Base-by-base conservation (phyloP, 306 rosid species). In the Vigna angularis region DNA sequence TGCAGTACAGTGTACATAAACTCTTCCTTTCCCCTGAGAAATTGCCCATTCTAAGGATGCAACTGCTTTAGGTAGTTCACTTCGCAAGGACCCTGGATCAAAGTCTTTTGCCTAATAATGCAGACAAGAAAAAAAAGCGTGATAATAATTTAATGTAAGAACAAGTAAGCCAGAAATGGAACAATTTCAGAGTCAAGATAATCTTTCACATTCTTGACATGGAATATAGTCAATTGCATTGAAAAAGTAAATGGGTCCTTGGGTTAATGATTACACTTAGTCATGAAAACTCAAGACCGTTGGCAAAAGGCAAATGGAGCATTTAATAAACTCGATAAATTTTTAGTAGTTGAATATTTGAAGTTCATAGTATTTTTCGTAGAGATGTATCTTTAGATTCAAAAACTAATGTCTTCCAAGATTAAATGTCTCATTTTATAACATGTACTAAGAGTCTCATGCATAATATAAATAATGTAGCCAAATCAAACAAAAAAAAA, bases 1-100 rank as follows among this genome's bases (percentile, higher is more conserved):
- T 57, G 98, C 98, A 0, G 93, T 89, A 78, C 98, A 95, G 58
- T 95, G 97, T 73, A 89, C 97, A 69, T 87, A 91, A 55, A 88
- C 94, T 79, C 81, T 92, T 70, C 97, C 98, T 81, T 88, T 88
- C 56, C 98, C 93, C 75, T 91, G 90, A 0, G 88, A 87, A 44
- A 94, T 68, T 22, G 97, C 97, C 95, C 97, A 90, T 86, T 92
- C 97, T 49, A 94, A 76, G 24, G 96, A 92, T 26, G 97, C 89
- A 83, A 92, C 98, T 15, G 98, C 95, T 86, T 92, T 95, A 13
- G 97, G 98, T 53, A 95, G 82, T 73, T 82, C 89, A 73, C 10
- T 84, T 76, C 90, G 85, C 86, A 95, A 76, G 47, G 98, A 95
- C 66, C 89, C 89, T 34, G 98, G 97, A 88, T 95, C 96, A 48